Percentiles rank a stretch among this genome's conserved stretches.
phyloP scores from a whole-genome alignment of 768 basidiomycete genomes.

The Boletus coccyginus region DNA sequence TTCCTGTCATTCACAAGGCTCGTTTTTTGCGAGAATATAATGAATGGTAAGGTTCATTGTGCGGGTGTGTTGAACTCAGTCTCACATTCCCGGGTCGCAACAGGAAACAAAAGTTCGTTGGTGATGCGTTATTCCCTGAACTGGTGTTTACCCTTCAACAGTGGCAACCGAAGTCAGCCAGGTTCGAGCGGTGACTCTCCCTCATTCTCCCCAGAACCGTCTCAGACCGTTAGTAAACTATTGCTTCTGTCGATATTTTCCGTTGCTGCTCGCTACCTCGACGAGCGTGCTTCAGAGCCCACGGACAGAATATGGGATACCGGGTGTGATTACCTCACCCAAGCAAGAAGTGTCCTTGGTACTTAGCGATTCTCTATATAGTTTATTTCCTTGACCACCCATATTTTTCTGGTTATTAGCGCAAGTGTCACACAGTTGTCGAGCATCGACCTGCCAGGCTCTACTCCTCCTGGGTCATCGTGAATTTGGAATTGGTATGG shows the following conservation, averaged over 20 bases:
- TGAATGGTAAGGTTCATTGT: constrained; percentile 39
- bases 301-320: constrained; percentile 68
- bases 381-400: neutral
- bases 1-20: constrained; percentile 75
- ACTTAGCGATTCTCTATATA: constrained; percentile 18
- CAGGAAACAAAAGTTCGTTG: constrained; percentile 29
- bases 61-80: neutral
- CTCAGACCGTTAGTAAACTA: constrained; percentile 64
- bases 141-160: constrained; percentile 24
- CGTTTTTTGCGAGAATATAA: constrained; percentile 67
- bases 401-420: constrained; percentile 36
- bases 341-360: constrained; percentile 66
- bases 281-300: constrained; percentile 42
- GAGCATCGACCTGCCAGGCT: constrained; percentile 77
- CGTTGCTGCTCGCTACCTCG: constrained; percentile 71
- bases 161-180: constrained; percentile 36
- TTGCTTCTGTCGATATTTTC: constrained; percentile 80
- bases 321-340: constrained; percentile 60
- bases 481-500: constrained; percentile 78
- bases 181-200: constrained; percentile 11
- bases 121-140: neutral
- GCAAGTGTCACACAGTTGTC: constrained; percentile 61
- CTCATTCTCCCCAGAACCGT: constrained; percentile 39
- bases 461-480: constrained; percentile 76
- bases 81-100: neutral